Conservation (phyloP, 2,329 filamentous ascomycete genomes). For the Catunica adiposa region DNA sequence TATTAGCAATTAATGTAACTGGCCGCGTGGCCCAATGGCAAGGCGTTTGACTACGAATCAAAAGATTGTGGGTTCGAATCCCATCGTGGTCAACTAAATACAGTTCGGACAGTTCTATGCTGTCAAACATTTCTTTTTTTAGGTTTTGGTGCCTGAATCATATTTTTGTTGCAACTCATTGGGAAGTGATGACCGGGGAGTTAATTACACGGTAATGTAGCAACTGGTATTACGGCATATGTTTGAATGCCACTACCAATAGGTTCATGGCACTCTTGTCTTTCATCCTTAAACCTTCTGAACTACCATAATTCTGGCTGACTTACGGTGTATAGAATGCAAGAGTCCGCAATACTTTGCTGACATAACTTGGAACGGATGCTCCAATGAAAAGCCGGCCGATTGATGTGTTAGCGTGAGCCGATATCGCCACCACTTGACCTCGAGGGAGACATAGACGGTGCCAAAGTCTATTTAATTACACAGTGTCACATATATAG, state of each 20-base stretch:
- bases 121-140: no score
- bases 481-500: not conserved
- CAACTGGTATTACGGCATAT: no score
- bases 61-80: not conserved
- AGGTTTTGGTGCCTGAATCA: no score
- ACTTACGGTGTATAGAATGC: no score
- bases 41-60: not conserved
- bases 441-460: not conserved
- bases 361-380: not conserved
- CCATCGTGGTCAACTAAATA: not conserved
- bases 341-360: no score
- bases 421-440: conserved; percentile 5
- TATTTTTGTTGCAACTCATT: no score
- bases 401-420: not conserved
- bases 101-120: not conserved
- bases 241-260: no score
- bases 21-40: not conserved
- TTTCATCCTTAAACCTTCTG: no score
- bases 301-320: no score
- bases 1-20: not conserved
- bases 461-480: not conserved
- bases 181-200: no score
- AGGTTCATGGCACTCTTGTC: no score
- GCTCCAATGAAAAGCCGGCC: not conserved
- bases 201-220: no score